phyloP scores from a whole-genome alignment of 805 yeast genomes.

The Sugiyamaella lignohabitans region DNA sequence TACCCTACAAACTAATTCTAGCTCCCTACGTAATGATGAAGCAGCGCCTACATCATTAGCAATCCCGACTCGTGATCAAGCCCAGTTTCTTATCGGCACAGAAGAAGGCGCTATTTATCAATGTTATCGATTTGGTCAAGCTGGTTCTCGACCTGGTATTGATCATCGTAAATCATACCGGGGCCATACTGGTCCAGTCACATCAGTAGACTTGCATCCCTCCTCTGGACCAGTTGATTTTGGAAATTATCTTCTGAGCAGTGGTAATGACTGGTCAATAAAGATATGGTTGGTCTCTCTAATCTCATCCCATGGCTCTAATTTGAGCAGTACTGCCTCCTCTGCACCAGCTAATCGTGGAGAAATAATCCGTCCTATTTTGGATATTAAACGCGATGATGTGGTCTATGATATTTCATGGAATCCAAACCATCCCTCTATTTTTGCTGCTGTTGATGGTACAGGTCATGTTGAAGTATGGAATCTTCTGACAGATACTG shows the following conservation, averaged over 20 bases:
- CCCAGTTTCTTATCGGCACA: constrained; percentile 33
- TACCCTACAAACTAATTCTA: constrained; percentile 24
- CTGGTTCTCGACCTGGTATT: constrained; percentile 29
- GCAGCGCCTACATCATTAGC: constrained; percentile 29
- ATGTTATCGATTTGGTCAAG: constrained; percentile 29
- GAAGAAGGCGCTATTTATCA: constrained; percentile 34
- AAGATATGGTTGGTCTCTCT: constrained; percentile 27
- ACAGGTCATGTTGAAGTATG: constrained; percentile 34
- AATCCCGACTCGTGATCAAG: constrained; percentile 26
- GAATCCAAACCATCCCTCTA: constrained; percentile 30
- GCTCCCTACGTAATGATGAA: constrained; percentile 19
- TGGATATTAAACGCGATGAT: constrained; percentile 26
- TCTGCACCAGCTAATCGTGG: constrained; percentile 1
- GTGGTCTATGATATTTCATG: constrained; percentile 34
- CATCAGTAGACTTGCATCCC: constrained; percentile 28
- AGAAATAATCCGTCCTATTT: constrained; percentile 19
- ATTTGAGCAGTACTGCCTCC: not conserved
- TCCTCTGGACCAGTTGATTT: constrained; percentile 22
- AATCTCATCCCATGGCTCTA: constrained; percentile 1
- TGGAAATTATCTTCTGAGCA: constrained; percentile 26
- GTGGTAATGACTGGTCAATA: constrained; percentile 36
- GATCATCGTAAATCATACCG: constrained; percentile 22
- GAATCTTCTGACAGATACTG: constrained; percentile 32
- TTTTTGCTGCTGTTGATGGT: constrained; percentile 34
- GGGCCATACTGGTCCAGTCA: constrained; percentile 34